Conservation (phyloP, 129 eudicot genomes). For the Lactuca sativa region DNA sequence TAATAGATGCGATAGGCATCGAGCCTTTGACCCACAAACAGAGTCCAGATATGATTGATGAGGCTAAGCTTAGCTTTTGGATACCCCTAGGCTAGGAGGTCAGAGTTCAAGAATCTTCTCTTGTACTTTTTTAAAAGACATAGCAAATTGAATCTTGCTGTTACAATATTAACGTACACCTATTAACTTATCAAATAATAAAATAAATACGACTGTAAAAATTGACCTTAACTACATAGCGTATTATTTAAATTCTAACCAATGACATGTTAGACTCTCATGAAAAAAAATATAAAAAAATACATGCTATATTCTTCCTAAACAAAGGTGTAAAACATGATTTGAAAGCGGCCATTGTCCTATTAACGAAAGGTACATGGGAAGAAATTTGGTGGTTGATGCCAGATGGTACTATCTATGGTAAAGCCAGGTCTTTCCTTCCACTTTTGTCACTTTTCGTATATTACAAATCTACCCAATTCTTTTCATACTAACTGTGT, state of each 20-base stretch:
- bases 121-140: background rate
- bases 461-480: background rate
- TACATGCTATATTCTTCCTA: background rate
- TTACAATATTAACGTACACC: too few species aligned
- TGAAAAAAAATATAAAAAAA: too few species aligned
- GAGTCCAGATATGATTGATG: background rate
- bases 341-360: slow-evolving; percentile 9
- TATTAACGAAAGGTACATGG: slow-evolving; percentile 8
- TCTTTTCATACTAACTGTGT: background rate
- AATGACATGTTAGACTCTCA: too few species aligned
- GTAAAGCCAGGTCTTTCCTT: slow-evolving; percentile 17
- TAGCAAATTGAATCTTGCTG: background rate
- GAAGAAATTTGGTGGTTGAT: background rate
- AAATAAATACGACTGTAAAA: too few species aligned
- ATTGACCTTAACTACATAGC: background rate
- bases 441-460: slow-evolving; percentile 1
- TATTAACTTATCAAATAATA: too few species aligned
- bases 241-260: too few species aligned
- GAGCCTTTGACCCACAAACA: background rate
- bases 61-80: background rate
- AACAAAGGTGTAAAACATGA: slow-evolving; percentile 14
- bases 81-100: too few species aligned
- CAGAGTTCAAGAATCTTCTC: background rate
- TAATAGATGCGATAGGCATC: background rate
- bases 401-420: background rate